Base-by-base conservation (phyloP, 2,329 filamentous ascomycete genomes). In the Paracoccidioides lutzii region DNA sequence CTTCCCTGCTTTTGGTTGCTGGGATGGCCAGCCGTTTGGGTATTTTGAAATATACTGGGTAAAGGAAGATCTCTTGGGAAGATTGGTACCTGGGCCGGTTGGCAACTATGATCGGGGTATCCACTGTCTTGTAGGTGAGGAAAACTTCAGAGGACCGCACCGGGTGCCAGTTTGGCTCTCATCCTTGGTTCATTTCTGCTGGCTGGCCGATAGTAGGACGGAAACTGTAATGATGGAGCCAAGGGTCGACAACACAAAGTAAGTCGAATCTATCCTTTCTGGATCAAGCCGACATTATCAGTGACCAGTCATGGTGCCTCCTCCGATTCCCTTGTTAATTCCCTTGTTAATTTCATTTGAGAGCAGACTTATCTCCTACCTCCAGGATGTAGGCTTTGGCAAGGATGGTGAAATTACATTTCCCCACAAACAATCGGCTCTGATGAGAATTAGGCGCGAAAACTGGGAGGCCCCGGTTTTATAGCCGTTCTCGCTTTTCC, bases 31-130 rank as follows among this genome's bases (percentile, higher is more conserved):
- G 58, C 91, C 91, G 0, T 98, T 97, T 72, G 93, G 90, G 0
- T 98, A 94, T 68, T 96, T 98, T 67, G 93, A 98, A 74, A 80
- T 98, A 38, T 98, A 98, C 73, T 98, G 93, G 91, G 89, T 93
- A 3, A 95, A 95, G 65, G 93, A 98, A 67, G 93, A 97, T 65
- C 74, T 77, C 0, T 69, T 98, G 0, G 89, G 88, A 0, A 79
- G 78, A 50, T 78, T 88, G 60, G 71, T 94, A 3, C 83, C 68
- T 0, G 78, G 78, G 28, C 78, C 80, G 3, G 81, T 83, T 0
- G 81, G 80, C 6, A 87, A 95, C 64, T 97, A 86, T 71, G 91
- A 97, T 64, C 78, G 93, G 5, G 93, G 93, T 0, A 73, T 97
- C 15, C 93, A 98, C 65, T 82, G 93, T 10, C 75, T 98, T 42